Evolutionary conservation across 805 yeast species (phyloP).

Genomic region (Metschnikowia anglica): DNA sequence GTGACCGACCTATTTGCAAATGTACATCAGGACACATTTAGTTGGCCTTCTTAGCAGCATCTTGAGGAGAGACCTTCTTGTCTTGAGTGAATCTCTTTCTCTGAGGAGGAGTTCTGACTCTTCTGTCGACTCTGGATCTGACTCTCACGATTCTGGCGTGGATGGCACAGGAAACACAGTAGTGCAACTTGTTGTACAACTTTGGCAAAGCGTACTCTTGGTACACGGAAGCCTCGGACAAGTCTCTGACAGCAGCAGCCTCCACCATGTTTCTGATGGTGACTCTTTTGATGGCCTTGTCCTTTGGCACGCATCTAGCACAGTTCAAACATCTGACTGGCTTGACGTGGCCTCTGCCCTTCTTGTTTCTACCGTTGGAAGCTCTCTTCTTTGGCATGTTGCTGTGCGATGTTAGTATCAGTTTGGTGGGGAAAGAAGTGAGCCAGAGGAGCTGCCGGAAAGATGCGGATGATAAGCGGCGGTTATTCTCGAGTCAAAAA

Average conservation of each 20-base stretch:
- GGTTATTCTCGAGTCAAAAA: no score
- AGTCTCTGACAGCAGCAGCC: slow-evolving; percentile 99
- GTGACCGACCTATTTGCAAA: slow-evolving; percentile 15
- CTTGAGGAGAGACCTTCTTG: slow-evolving; percentile 94
- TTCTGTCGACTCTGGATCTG: slow-evolving; percentile 98
- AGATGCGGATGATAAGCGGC: no score
- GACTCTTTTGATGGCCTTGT: slow-evolving; percentile 99
- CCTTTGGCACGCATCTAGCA: slow-evolving; percentile 99
- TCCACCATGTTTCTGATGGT: slow-evolving; percentile 99
- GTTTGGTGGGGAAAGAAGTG: no score
- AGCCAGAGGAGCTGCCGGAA: no score
- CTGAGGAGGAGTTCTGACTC: slow-evolving; percentile 97
- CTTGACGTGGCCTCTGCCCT: slow-evolving; percentile 99
- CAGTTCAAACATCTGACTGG: slow-evolving; percentile 99
- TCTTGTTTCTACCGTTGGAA: slow-evolving; percentile 99
- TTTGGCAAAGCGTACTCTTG: slow-evolving; percentile 99
- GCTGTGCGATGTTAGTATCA: slow-evolving; percentile 23
- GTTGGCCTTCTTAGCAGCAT: slow-evolving; percentile 93
- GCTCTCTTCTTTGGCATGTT: slow-evolving; percentile 99
- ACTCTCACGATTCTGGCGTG: slow-evolving; percentile 99
- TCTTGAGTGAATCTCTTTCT: slow-evolving; percentile 98
- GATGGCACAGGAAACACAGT: slow-evolving; percentile 99
- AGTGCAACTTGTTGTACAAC: slow-evolving; percentile 99
- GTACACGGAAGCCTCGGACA: slow-evolving; percentile 99
- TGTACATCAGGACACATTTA: slow-evolving; percentile 26